These are phyloP conservation scores for Trichoderma guizhouense DNA, from an alignment of 2,329 filamentous ascomycete genomes.

Conservation along the genomic window DNA sequence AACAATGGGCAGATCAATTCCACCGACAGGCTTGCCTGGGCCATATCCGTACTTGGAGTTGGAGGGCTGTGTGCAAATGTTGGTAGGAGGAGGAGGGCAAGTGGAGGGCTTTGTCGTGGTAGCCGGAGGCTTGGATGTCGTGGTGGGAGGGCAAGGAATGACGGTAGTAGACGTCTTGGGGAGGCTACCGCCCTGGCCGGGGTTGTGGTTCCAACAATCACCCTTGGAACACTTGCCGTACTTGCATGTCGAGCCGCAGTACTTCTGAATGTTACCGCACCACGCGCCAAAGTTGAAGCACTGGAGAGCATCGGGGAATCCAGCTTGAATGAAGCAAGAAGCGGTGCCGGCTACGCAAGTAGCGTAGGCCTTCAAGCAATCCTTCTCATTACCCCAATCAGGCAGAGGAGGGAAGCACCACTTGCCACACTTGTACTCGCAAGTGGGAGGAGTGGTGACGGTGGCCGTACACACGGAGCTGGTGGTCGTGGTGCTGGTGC, in stretches of 20 bases:
- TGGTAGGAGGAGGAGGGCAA: constrained; percentile 46
- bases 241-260: constrained; percentile 41
- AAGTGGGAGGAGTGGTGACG: constrained; percentile 42
- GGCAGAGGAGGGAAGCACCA: constrained; percentile 53
- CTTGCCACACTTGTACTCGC: constrained; percentile 53
- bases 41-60: constrained; percentile 63
- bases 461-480: constrained; percentile 48
- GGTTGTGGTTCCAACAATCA: constrained; percentile 40
- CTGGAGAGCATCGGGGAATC: constrained; percentile 46
- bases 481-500: constrained; percentile 29
- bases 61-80: constrained; percentile 52
- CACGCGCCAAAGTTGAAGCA: constrained; percentile 51
- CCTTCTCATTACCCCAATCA: constrained; percentile 41
- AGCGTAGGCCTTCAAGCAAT: constrained; percentile 42
- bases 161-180: constrained; percentile 36
- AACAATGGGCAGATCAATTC: constrained; percentile 50
- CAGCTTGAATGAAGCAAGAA: constrained; percentile 51
- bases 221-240: constrained; percentile 40
- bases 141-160: constrained; percentile 35
- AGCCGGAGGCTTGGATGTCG: constrained; percentile 29
- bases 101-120: constrained; percentile 32
- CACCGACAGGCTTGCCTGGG: constrained; percentile 56
- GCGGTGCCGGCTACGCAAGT: constrained; percentile 46
- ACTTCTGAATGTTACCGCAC: constrained; percentile 45
- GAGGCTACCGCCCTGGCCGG: constrained; percentile 3